phyloP scores from a whole-genome alignment of 78 protist genomes.

The Pigoraptor vietnamica region DNA sequence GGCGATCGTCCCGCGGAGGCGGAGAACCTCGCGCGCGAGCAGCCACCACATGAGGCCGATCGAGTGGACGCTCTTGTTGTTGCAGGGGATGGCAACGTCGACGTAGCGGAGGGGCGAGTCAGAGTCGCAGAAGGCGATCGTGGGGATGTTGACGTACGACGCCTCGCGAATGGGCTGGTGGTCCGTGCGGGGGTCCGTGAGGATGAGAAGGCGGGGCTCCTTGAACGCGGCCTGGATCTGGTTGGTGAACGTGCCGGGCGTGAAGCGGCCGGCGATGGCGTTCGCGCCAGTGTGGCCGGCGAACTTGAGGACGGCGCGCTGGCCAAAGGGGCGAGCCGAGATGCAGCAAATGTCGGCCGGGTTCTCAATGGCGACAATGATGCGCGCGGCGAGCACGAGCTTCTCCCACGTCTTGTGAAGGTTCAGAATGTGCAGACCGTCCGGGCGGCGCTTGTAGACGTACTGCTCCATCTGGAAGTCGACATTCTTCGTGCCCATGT shows the following conservation, averaged over 20 bases:
- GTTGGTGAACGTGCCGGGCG: constrained; percentile 99
- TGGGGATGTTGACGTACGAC: constrained; percentile 96
- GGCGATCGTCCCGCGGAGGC: constrained; percentile 89
- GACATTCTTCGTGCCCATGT: constrained; percentile 88
- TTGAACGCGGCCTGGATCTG: constrained; percentile 93
- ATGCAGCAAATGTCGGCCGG: constrained; percentile 90
- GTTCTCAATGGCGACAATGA: constrained; percentile 97
- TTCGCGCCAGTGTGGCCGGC: constrained; percentile 89
- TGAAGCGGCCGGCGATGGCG: constrained; percentile 95
- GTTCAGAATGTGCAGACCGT: constrained; percentile 94
- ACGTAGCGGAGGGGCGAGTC: constrained; percentile 89
- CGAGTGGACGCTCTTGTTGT: constrained; percentile 92
- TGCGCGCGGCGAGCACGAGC: constrained; percentile 98
- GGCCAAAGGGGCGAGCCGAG: constrained; percentile 90
- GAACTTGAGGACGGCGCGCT: constrained; percentile 98
- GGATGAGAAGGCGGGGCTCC: constrained; percentile 98
- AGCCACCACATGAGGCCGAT: constrained; percentile 97
- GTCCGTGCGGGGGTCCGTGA: constrained; percentile 96
- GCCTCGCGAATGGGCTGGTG: constrained; percentile 96
- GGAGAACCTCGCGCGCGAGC: constrained; percentile 98
- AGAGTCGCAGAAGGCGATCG: constrained; percentile 97
- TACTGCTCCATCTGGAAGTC: constrained; percentile 82
- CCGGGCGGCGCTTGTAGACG: constrained; percentile 86
- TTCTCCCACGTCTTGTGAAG: constrained; percentile 98
- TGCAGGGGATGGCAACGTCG: constrained; percentile 99